phyloP scores from a whole-genome alignment of 75 land plant genomes.

The Pinus taeda region DNA sequence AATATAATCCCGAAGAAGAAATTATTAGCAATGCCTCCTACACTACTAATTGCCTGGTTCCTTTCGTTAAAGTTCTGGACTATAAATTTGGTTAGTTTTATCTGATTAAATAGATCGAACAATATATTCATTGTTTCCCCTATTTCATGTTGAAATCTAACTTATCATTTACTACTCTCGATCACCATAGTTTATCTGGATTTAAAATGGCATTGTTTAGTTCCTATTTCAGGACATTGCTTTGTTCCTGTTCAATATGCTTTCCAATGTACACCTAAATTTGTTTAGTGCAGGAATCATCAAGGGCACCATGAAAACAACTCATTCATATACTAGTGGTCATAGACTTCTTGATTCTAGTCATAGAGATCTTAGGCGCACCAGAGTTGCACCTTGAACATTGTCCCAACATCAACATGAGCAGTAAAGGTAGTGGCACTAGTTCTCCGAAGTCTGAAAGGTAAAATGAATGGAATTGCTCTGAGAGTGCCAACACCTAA shows the following conservation, averaged over 20 bases:
- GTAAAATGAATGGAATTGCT: constrained; percentile 96
- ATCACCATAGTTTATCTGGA: not conserved
- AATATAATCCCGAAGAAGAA: constrained; percentile 59
- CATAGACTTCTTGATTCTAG: constrained; percentile 92
- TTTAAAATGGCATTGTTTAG: no score
- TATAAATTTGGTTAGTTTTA: constrained; percentile 81
- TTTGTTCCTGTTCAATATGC: no score
- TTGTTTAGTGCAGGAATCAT: constrained; percentile 67
- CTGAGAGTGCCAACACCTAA: constrained; percentile 97
- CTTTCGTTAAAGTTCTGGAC: constrained; percentile 98
- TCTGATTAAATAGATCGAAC: no score
- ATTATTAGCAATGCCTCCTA: constrained; percentile 99
- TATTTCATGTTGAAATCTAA: no score
- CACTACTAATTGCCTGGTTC: constrained; percentile 99
- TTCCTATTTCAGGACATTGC: no score
- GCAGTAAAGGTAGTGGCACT: constrained; percentile 96
- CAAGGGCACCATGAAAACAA: constrained; percentile 99
- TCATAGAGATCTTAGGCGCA: constrained; percentile 91
- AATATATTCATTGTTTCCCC: no score
- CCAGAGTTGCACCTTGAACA: constrained; percentile 93
- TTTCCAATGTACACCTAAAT: no score
- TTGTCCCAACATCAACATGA: constrained; percentile 95
- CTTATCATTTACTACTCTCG: not conserved
- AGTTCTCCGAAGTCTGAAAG: constrained; percentile 86
- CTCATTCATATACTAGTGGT: constrained; percentile 98